Percentiles rank a stretch among this genome's conserved stretches.
Conservation (phyloP, 805 yeast genomes). For the Sungouiozyma ichnusensis region DNA sequence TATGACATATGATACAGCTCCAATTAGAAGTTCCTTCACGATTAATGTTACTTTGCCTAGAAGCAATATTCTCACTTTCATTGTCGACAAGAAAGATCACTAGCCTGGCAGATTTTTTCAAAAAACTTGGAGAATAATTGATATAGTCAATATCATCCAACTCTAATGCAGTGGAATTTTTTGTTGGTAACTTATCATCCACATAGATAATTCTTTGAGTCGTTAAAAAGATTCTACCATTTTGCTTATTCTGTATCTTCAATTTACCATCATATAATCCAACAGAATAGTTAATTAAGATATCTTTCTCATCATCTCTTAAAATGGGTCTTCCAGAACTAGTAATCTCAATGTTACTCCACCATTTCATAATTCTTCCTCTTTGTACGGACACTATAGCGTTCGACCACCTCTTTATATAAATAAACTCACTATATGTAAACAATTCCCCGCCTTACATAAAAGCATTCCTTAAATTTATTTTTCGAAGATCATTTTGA, state of each 20-base stretch:
- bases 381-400: too few species aligned
- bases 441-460: too few species aligned
- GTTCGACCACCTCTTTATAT: neutral
- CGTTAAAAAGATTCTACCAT: slow-evolving; percentile 74
- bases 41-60: neutral
- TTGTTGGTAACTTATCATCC: slow-evolving; percentile 36
- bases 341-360: slow-evolving; percentile 31
- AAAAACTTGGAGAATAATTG: slow-evolving; percentile 44
- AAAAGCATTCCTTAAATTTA: too few species aligned
- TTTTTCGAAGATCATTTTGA: too few species aligned
- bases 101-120: slow-evolving; percentile 75
- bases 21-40: slow-evolving; percentile 32
- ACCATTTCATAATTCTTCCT: slow-evolving; percentile 15
- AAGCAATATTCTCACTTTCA: neutral
- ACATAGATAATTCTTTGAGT: slow-evolving; percentile 63
- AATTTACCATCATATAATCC: slow-evolving; percentile 74
- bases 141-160: slow-evolving; percentile 33
- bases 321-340: slow-evolving; percentile 32
- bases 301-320: slow-evolving; percentile 39
- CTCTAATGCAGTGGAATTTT: slow-evolving; percentile 38
- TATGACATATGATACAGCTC: slow-evolving; percentile 76
- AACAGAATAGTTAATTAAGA: slow-evolving; percentile 42
- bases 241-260: slow-evolving; percentile 53
- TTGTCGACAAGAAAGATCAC: slow-evolving; percentile 31
- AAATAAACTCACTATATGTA: neutral